Base-by-base conservation (phyloP, 306 rosid species). In the Citrullus mucosospermus region DNA sequence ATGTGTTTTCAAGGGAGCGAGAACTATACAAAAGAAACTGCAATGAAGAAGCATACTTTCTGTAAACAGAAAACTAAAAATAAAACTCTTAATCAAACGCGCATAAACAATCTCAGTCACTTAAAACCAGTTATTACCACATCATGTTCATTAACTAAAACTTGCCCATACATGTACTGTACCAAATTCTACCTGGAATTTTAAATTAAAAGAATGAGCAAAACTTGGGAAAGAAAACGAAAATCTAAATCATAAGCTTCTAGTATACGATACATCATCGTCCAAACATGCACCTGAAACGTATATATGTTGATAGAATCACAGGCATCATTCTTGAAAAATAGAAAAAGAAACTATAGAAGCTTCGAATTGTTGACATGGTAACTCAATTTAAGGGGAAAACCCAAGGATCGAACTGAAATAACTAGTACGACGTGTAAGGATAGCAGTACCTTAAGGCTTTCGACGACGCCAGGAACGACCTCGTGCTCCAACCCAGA, bases 391-490 rank as follows among this genome's bases (percentile, higher is more conserved):
- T 25, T 51, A 53, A 17, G 48, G 48, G 15, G 38, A 34, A 18
- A 56, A 4, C 39, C 4, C 9, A 6, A 0, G 54, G 9, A 43
- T 28, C 11, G 2, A 41, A 43, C 0, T 39, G 5, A 58, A 59
- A 76, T 3, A 76, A 25, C 16, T 2, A 56, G 54, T 53, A 48
- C 1, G 32, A 16, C n/a, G 51, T 15, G 54, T 46, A 61, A 25
- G 28, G 38, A 30, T 5, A 22, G 13, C 4, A 79, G 22, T 54
- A 89, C 98, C 98, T 93, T 91, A 54, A 93, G 98, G 81, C 98
- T 93, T 80, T 93, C 97, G 1, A 93, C 97, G 14, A 93, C 97
- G 36, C 97, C 97, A 4, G 97, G 97, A 85, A 93, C 91, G 46
- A 93, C 96, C 88, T 93, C 96, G 50, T 93, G 97, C 70, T 93